Conservation (phyloP, 2,329 filamentous ascomycete species). For the Alternaria burnsii region DNA sequence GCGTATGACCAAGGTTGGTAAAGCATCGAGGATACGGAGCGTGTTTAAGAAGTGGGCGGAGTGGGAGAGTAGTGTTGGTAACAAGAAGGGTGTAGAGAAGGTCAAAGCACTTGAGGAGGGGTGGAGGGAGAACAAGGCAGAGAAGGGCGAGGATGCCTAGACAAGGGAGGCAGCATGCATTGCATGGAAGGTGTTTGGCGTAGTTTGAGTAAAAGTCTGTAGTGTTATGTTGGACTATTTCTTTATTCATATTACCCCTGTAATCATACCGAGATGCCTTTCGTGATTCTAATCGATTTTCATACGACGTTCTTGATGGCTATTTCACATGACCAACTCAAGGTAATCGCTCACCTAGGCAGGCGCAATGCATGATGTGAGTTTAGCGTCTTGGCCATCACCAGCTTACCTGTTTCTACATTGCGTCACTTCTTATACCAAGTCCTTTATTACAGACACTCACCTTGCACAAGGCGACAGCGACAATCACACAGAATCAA, state of each 20-base stretch:
- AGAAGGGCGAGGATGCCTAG: conserved; percentile 23
- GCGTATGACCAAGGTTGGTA: conserved; percentile 73
- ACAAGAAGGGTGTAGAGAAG: conserved; percentile 72
- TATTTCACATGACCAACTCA: too few species aligned
- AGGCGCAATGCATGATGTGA: background rate
- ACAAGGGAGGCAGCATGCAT: background rate
- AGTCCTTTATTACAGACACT: background rate
- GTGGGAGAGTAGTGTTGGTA: conserved; percentile 79
- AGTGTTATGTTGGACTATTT: background rate
- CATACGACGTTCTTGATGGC: too few species aligned
- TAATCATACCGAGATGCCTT: background rate
- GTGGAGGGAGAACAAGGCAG: conserved; percentile 65
- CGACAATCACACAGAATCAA: background rate
- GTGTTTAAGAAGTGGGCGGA: conserved; percentile 93
- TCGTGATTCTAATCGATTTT: too few species aligned
- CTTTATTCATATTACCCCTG: background rate
- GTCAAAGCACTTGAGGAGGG: conserved; percentile 75
- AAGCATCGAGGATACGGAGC: conserved; percentile 81
- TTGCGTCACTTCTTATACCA: background rate
- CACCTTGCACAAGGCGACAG: background rate
- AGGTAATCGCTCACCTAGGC: too few species aligned
- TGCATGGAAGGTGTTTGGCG: conserved; percentile 8
- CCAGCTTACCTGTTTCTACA: background rate
- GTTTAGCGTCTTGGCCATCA: background rate
- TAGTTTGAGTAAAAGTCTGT: background rate